Evolutionary conservation across 1,284 basidiomycete species (phyloP).

Genomic region (Crucibulum cyathiforme): DNA sequence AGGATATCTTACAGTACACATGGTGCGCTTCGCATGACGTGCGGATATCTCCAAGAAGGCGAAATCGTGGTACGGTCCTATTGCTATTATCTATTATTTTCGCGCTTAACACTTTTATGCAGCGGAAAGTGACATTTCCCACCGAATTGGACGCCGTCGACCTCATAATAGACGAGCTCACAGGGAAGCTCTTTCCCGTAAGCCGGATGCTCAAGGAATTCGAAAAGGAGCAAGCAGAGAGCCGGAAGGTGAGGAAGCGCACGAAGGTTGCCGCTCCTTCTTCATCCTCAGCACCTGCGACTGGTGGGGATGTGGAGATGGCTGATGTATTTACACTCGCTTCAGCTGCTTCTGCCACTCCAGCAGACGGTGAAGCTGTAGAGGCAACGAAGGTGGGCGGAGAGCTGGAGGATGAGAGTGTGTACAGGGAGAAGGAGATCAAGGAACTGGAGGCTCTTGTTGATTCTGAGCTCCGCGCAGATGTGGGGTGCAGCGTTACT

Average conservation of each 20-base stretch:
- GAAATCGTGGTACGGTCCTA: slow-evolving; percentile 79
- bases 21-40: slow-evolving; percentile 97
- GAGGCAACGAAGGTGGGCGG: slow-evolving; percentile 30
- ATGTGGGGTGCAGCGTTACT: slow-evolving; percentile 75
- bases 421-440: slow-evolving; percentile 65
- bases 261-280: slow-evolving; percentile 56
- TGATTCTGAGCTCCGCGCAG: slow-evolving; percentile 66
- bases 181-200: slow-evolving; percentile 73
- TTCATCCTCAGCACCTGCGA: slow-evolving; percentile 24
- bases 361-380: slow-evolving; percentile 34
- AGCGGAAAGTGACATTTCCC: slow-evolving; percentile 95
- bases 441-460: slow-evolving; percentile 71
- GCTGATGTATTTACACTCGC: slow-evolving; percentile 38
- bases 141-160: slow-evolving; percentile 88
- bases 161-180: slow-evolving; percentile 82
- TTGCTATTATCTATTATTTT: background rate
- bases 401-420: slow-evolving; percentile 67
- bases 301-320: slow-evolving; percentile 48
- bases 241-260: slow-evolving; percentile 82
- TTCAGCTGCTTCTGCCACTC: slow-evolving; percentile 25
- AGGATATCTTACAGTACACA: slow-evolving; percentile 84
- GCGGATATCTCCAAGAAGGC: slow-evolving; percentile 90
- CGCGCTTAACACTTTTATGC: slow-evolving; percentile 1
- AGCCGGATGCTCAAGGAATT: slow-evolving; percentile 78
- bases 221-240: slow-evolving; percentile 84